These are phyloP conservation scores for Penicillium angulare DNA, from an alignment of 495 filamentous ascomycete genomes.

Conservation along the genomic window DNA sequence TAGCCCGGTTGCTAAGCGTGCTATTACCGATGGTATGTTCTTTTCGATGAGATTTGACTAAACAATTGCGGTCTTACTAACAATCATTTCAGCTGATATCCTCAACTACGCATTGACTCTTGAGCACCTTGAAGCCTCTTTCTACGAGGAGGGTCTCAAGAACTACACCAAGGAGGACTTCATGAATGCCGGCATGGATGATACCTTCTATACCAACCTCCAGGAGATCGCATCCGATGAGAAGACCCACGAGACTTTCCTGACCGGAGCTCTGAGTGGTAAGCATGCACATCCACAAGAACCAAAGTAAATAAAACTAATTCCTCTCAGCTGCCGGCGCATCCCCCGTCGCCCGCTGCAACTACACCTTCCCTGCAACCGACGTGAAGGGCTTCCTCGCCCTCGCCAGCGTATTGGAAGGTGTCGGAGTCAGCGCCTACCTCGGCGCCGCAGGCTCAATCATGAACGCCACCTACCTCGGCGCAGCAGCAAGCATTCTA, in stretches of 20 bases:
- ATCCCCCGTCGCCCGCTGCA: slow-evolving; percentile 52
- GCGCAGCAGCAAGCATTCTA: slow-evolving; percentile 60
- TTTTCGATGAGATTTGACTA: neutral
- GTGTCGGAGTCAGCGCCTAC: slow-evolving; percentile 56
- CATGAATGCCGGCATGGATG: slow-evolving; percentile 46
- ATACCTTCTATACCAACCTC: slow-evolving; percentile 52
- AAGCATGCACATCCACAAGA: neutral
- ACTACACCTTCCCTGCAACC: slow-evolving; percentile 56
- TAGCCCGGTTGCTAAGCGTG: neutral
- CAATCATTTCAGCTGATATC: slow-evolving; percentile 22
- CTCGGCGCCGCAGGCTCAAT: slow-evolving; percentile 61
- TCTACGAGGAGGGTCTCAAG: slow-evolving; percentile 56
- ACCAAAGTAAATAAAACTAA: neutral
- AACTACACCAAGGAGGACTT: slow-evolving; percentile 56
- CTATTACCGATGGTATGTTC: neutral
- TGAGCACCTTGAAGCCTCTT: slow-evolving; percentile 43
- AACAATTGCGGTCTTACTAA: neutral
- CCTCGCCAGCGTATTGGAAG: slow-evolving; percentile 54
- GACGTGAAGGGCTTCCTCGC: slow-evolving; percentile 46
- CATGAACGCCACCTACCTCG: slow-evolving; percentile 50
- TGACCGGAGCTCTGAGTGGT: slow-evolving; percentile 49
- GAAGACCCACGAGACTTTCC: slow-evolving; percentile 55
- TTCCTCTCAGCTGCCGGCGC: slow-evolving; percentile 36
- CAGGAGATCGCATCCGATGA: slow-evolving; percentile 53
- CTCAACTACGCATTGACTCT: slow-evolving; percentile 34